phyloP scores from a whole-genome alignment of 2,329 filamentous ascomycete species.

The Xylariaceae sp. region DNA sequence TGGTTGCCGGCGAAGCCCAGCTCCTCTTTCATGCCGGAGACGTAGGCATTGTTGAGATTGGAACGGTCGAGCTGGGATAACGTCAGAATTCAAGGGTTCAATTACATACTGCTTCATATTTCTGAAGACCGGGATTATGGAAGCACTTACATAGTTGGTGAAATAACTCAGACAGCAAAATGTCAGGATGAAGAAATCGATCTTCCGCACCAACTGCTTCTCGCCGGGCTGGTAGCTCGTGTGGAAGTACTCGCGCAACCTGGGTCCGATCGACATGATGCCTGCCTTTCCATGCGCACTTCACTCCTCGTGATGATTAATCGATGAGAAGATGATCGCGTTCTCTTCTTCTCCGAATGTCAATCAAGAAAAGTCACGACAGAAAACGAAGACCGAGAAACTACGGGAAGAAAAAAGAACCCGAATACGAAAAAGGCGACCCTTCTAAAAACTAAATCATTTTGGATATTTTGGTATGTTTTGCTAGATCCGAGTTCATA shows the following conservation, averaged over 20 bases:
- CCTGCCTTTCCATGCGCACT: neutral
- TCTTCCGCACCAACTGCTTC: constrained; percentile 48
- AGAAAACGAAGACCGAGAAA: too few relatives aligned
- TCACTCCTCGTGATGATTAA: too few relatives aligned
- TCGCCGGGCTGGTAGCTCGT: constrained; percentile 33
- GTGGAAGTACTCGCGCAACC: constrained; percentile 29
- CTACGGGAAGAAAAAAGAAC: too few relatives aligned
- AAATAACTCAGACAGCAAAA: constrained; percentile 58
- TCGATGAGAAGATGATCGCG: neutral
- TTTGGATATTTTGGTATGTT: too few relatives aligned
- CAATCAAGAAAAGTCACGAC: too few relatives aligned
- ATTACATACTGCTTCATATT: too few relatives aligned
- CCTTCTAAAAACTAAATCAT: too few relatives aligned
- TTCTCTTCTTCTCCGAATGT: neutral
- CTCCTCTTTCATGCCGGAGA: constrained; percentile 50
- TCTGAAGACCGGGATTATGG: too few relatives aligned
- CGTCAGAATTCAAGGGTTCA: too few relatives aligned
- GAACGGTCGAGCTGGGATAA: constrained; percentile 41
- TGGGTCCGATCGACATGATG: constrained; percentile 22
- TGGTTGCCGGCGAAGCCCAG: constrained; percentile 44
- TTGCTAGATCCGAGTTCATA: too few relatives aligned
- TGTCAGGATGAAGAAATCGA: constrained; percentile 60
- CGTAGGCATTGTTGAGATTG: constrained; percentile 50
- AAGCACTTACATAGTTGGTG: constrained; percentile 42
- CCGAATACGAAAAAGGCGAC: too few relatives aligned